phyloP scores from a whole-genome alignment of 2,329 filamentous ascomycete species.

The Fusarium pseudonygamai region DNA sequence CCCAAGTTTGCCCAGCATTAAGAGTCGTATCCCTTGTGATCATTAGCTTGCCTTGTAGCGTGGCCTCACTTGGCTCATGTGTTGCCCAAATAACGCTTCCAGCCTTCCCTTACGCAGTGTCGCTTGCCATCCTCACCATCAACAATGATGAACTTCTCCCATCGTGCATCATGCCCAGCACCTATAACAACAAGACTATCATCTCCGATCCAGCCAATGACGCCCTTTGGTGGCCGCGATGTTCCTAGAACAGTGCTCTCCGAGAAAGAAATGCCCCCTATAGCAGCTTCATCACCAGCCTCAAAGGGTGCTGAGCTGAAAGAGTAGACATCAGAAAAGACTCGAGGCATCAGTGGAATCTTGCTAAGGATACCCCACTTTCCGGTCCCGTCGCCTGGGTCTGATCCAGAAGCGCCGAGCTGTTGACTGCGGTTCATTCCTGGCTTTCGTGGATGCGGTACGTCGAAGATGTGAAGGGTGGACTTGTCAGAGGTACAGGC shows the following conservation, averaged over 20 bases:
- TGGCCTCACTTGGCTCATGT: slow-evolving; percentile 37
- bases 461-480: slow-evolving; percentile 92
- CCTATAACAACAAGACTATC: slow-evolving; percentile 79
- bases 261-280: slow-evolving; percentile 55
- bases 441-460: slow-evolving; percentile 66
- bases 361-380: slow-evolving; percentile 90
- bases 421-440: slow-evolving; percentile 47
- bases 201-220: slow-evolving; percentile 86
- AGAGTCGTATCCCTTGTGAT: slow-evolving; percentile 13
- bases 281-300: slow-evolving; percentile 76
- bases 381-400: slow-evolving; percentile 65
- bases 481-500: slow-evolving; percentile 97
- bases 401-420: slow-evolving; percentile 40
- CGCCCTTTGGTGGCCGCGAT: slow-evolving; percentile 76
- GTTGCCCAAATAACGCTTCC: slow-evolving; percentile 78
- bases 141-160: slow-evolving; percentile 86
- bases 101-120: slow-evolving; percentile 75
- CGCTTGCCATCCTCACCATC: slow-evolving; percentile 74
- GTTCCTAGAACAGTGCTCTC: slow-evolving; percentile 60
- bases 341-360: slow-evolving; percentile 83
- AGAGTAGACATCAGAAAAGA: slow-evolving; percentile 91
- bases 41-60: not conserved
- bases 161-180: slow-evolving; percentile 80
- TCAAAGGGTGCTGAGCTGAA: slow-evolving; percentile 85
- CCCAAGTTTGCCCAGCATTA: slow-evolving; percentile 23